Evolutionary conservation across 805 yeast genomes (phyloP), one percentile per base, ranked within the genome.

Genomic region (Ogataea dorogensis): DNA sequence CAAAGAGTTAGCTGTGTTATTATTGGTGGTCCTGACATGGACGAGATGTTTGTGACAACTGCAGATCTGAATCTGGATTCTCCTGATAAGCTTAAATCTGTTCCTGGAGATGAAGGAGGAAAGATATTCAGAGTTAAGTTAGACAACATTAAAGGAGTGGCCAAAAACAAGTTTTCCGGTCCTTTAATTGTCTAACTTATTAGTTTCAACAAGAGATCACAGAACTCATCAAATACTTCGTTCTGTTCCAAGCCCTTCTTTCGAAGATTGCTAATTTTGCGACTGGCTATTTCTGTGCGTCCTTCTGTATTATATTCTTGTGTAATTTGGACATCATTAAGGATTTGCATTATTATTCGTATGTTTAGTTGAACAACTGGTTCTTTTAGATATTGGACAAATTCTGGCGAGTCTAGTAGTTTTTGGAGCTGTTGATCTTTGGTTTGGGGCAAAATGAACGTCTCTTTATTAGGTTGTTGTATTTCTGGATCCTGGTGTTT

Each of bases 221-320:
- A 74, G 57, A 85, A 83, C 47, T 83, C 91, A 54, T 84, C 89
- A 4, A 86, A 77, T 16, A 79, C 58, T 43, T 66, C 76, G 51
- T 86, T 86, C 32, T 73, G 75, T 46, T 85, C 86, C 0, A 65
- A 36, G 0, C 95, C 95, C 5, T 82, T 81, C 3, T 51, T 54
- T 21, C 95, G 60, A 11, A 86, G 60, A 36, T 75, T 77, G 6
- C 75, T 66, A 7, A 86, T 61, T 46, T 81, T 78, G 47, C 75
- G 69, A 43, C 77, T 71, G 2, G 85, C 85, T 9, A 81, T 68
- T 17, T 73, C 80, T 16, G 63, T 46, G 22, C 85, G 58, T 14
- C 79, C 78, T 16, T 80, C 86, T 7, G 56, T 40, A 13, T 69
- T 67, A 15, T 63, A 59, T 45, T 78, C 85, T 8, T 69, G 68